Conservation (phyloP, 2,329 filamentous ascomycete species). For the Fusarium redolens region DNA sequence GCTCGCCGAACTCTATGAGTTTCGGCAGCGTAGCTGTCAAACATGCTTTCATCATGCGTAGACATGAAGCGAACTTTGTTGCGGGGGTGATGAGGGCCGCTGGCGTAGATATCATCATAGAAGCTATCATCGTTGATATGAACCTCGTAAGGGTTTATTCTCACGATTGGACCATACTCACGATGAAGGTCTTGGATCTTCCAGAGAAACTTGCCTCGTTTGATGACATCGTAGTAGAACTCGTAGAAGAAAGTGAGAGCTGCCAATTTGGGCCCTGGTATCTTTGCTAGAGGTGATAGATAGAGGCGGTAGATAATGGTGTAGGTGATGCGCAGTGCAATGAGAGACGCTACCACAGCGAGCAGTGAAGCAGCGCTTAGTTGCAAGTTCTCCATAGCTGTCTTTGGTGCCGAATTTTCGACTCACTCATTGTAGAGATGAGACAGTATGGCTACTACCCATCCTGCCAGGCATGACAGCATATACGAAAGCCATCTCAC, state of each 20-base stretch:
- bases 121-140: slow-evolving; percentile 1
- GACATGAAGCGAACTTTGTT: slow-evolving; percentile 5
- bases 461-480: background rate
- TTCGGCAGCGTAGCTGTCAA: background rate
- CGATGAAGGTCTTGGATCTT: background rate
- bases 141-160: background rate
- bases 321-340: background rate
- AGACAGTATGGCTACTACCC: background rate
- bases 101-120: slow-evolving; percentile 1
- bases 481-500: background rate
- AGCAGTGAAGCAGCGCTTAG: background rate
- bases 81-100: background rate
- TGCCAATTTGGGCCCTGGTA: background rate
- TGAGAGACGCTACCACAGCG: background rate
- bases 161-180: background rate
- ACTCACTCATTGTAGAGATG: no score
- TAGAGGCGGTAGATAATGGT: background rate
- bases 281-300: background rate
- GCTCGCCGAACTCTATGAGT: background rate
- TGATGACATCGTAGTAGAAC: slow-evolving; percentile 2
- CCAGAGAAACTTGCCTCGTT: background rate
- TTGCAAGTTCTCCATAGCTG: background rate
- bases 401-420: fast-evolving
- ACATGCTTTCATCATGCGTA: slow-evolving; percentile 6
- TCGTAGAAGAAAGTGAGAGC: slow-evolving; percentile 1